Evolutionary conservation across 257 asterid genomes (phyloP), one percentile per base, ranked within the genome.

Genomic region (Ligustrum vulgare): DNA sequence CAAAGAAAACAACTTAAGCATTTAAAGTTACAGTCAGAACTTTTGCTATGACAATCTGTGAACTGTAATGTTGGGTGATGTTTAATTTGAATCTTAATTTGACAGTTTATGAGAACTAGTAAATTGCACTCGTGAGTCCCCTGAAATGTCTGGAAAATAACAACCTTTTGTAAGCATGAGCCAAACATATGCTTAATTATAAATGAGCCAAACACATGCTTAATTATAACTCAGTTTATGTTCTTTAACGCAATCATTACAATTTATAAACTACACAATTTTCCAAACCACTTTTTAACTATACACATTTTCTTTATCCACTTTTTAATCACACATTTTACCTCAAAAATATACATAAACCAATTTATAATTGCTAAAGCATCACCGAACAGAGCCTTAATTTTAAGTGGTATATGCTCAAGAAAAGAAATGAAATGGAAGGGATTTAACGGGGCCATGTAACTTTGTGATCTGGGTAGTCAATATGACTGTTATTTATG

Each of bases 1-100:
- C 28, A 33, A 32, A 58, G 77, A 49, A 66, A 63, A 20, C 6
- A 13, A n/a, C 65, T 67, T 67, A 69, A 76, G 65, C 54, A 68
- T 71, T 54, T 36, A 73, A 60, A 10, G 16, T 60, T 12, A 23
- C 32, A 60, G 25, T 51, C 62, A n/a, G 8, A n/a, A 51, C 23
- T 51, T 8, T n/a, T 51, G 25, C 62, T 51, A 11, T 13, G n/a
- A 45, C 54, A 45, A 13, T 45, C 54, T 45, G 54, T 45, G 13
- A 13, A 13, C 54, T 45, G 54, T 45, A 45, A 45, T 15, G n/a
- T 13, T 15, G n/a, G 54, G 7, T 15, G 54, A 45, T 45, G n/a
- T 45, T 45, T 15, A 45, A 45, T 13, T 45, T 13, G n/a, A n/a
- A 45, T 45, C 54, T 45, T 45, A 15, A 45, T 45, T 45, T 45